Percentiles rank a stretch among this genome's conserved stretches.
These are phyloP conservation scores for Backusella westeae DNA, from an alignment of 192 early-diverging fungal genomes.

Conservation along the genomic window DNA sequence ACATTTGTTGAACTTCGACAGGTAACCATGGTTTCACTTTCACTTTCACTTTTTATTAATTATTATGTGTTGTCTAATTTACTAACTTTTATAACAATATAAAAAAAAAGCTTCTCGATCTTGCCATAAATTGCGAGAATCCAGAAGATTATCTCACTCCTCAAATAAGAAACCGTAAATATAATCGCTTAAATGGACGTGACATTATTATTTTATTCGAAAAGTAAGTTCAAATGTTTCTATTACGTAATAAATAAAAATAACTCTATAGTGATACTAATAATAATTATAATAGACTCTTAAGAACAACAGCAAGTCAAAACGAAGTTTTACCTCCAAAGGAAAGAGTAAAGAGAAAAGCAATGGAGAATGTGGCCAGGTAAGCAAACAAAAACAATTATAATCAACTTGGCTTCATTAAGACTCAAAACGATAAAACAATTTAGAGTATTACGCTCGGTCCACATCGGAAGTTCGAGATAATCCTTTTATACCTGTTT, in stretches of 20 bases:
- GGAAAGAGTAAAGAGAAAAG: conserved; percentile 32
- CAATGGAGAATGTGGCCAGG: conserved; percentile 46
- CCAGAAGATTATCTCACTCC: conserved; percentile 75
- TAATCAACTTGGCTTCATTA: neutral
- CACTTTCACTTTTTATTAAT: neutral
- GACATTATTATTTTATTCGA: conserved; percentile 72
- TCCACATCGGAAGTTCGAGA: conserved; percentile 24
- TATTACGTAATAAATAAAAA: neutral
- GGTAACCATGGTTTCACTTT: conserved; percentile 40
- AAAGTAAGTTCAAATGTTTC: conserved; percentile 62
- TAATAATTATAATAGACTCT: conserved; percentile 3
- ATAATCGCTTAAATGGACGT: conserved; percentile 57
- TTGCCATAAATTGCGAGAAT: conserved; percentile 62
- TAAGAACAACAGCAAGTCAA: conserved; percentile 15
- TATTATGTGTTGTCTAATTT: neutral
- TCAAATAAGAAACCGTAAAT: conserved; percentile 59
- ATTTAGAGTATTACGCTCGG: conserved; percentile 27
- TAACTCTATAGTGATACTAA: neutral
- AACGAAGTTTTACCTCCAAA: conserved; percentile 11
- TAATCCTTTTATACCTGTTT: neutral
- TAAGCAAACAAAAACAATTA: neutral
- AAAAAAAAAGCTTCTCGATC: conserved; percentile 53
- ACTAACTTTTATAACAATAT: neutral
- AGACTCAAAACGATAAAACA: neutral
- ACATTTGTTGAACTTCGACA: conserved; percentile 72